A percentile compares a stretch with the other conserved stretches of the same genome.
Conservation (phyloP, 1,284 basidiomycete species). For the Wolfiporia cocos region DNA sequence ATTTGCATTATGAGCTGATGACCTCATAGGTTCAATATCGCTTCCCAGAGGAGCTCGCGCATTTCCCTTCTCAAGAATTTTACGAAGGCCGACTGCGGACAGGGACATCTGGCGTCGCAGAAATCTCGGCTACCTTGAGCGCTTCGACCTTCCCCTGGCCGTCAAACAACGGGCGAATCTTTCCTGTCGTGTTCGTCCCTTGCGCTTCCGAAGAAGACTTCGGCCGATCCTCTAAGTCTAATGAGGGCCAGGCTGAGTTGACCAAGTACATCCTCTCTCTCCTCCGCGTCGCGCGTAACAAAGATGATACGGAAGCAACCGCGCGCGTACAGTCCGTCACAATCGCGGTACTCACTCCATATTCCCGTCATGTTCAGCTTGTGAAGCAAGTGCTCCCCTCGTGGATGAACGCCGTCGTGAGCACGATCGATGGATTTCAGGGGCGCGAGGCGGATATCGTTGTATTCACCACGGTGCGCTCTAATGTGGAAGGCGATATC, state of each 20-base stretch:
- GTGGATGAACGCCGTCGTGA: slow-evolving; percentile 32
- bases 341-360: slow-evolving; percentile 54
- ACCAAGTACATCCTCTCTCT: slow-evolving; percentile 38
- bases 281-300: slow-evolving; percentile 26
- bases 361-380: slow-evolving; percentile 45
- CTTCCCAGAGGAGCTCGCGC: slow-evolving; percentile 48
- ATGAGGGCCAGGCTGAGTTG: slow-evolving; percentile 48
- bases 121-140: slow-evolving; percentile 34
- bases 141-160: slow-evolving; percentile 54
- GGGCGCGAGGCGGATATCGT: slow-evolving; percentile 71
- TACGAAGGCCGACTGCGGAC: slow-evolving; percentile 49
- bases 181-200: slow-evolving; percentile 52
- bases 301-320: slow-evolving; percentile 6
- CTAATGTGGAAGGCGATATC: slow-evolving; percentile 50
- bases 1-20: neutral
- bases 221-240: slow-evolving; percentile 55
- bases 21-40: slow-evolving; percentile 52
- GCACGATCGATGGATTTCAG: slow-evolving; percentile 72
- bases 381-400: slow-evolving; percentile 37
- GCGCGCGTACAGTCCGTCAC: slow-evolving; percentile 21
- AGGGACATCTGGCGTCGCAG: slow-evolving; percentile 32
- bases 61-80: slow-evolving; percentile 56
- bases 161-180: slow-evolving; percentile 19
- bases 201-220: slow-evolving; percentile 53
- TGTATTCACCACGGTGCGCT: slow-evolving; percentile 66